Percentiles rank a stretch among this genome's conserved stretches.
Conservation (phyloP, 116 monocot species). For the Phalaenopsis hybrid region DNA sequence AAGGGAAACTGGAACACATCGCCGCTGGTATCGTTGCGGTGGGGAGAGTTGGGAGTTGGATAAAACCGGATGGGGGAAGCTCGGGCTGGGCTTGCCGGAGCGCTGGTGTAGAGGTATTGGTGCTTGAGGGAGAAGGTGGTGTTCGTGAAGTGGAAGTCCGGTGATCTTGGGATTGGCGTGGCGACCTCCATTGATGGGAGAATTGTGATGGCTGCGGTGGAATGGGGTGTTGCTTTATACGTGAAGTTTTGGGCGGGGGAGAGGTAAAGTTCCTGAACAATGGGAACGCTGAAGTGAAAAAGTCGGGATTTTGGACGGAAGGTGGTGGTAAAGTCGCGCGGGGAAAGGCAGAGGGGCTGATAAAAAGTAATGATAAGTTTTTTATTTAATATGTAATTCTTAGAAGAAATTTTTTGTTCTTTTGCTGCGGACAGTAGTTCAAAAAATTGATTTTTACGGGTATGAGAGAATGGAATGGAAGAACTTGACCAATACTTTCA, state of each 20-base stretch:
- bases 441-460: too few species aligned
- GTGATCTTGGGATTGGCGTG: constrained; percentile 9
- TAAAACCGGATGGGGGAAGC: background rate
- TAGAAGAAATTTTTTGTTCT: too few species aligned
- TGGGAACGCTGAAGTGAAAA: background rate
- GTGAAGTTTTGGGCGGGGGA: too few species aligned
- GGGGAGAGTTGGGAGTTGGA: background rate
- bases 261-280: background rate
- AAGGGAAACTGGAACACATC: constrained; percentile 17
- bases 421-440: too few species aligned
- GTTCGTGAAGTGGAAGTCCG: constrained; percentile 7
- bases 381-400: too few species aligned
- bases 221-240: background rate
- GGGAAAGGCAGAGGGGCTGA: background rate
- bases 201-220: background rate
- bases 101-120: constrained; percentile 20
- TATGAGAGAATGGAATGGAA: too few species aligned
- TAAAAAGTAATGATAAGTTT: too few species aligned
- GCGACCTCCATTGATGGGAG: constrained; percentile 15
- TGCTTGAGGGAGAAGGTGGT: background rate
- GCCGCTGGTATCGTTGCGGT: background rate
- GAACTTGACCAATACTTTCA: too few species aligned
- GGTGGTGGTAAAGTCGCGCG: too few species aligned
- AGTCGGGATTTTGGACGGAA: background rate
- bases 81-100: background rate